Conservation (phyloP, 2,329 filamentous ascomycete species). For the Claviceps digitariae region DNA sequence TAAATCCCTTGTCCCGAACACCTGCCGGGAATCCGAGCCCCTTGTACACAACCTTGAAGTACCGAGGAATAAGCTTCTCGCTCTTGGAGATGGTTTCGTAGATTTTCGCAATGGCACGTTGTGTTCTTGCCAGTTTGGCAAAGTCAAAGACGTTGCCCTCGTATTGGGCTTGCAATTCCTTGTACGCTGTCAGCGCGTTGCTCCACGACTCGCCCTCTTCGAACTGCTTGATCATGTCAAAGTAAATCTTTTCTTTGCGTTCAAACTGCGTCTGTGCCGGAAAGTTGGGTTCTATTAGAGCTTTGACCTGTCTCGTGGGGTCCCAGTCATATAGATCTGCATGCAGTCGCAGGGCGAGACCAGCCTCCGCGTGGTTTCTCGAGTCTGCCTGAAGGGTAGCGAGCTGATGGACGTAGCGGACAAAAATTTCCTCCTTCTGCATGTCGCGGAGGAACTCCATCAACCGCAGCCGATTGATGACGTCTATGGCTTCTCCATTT, state of each 20-base stretch:
- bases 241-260: constrained; percentile 82
- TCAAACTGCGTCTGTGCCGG: constrained; percentile 80
- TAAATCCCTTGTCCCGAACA: constrained; percentile 79
- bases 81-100: constrained; percentile 81
- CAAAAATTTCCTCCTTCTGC: constrained; percentile 94
- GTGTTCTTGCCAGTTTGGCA: constrained; percentile 74
- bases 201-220: constrained; percentile 93
- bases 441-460: constrained; percentile 97
- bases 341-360: constrained; percentile 76
- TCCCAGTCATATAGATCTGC: constrained; percentile 93
- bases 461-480: constrained; percentile 76
- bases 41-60: constrained; percentile 83
- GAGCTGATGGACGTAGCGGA: constrained; percentile 88
- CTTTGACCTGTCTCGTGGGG: constrained; percentile 48
- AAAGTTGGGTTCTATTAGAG: constrained; percentile 61
- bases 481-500: constrained; percentile 61
- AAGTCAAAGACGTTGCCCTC: constrained; percentile 85
- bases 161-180: constrained; percentile 84
- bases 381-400: constrained; percentile 62
- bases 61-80: constrained; percentile 64
- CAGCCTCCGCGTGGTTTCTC: constrained; percentile 74
- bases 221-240: constrained; percentile 88
- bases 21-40: constrained; percentile 75
- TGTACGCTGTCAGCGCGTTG: constrained; percentile 74
- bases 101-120: constrained; percentile 82